phyloP scores from a whole-genome alignment of 768 basidiomycete species.

The Strobilomyces dryophilus region DNA sequence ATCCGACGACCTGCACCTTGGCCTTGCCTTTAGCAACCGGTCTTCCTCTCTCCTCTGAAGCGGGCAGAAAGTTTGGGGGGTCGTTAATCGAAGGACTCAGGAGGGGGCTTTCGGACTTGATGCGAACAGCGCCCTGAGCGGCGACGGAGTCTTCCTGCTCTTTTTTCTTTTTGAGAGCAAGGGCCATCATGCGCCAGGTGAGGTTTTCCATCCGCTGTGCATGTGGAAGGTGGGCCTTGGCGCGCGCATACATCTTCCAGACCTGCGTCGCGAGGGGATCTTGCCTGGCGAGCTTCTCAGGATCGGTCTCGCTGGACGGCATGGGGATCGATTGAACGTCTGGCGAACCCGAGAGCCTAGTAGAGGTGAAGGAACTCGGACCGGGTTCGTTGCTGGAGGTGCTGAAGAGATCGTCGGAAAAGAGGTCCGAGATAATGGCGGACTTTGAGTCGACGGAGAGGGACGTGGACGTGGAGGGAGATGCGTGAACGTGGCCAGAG shows the following conservation, averaged over 20 bases:
- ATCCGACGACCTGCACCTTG: conserved; percentile 74
- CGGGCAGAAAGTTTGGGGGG: not conserved
- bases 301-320: conserved; percentile 45
- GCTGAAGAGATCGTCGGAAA: conserved; percentile 63
- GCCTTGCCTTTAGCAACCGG: conserved; percentile 78
- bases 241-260: conserved; percentile 94
- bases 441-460: conserved; percentile 53
- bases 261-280: conserved; percentile 94
- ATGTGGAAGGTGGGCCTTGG: conserved; percentile 85
- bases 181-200: conserved; percentile 98
- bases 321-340: conserved; percentile 48
- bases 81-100: conserved; percentile 4
- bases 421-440: conserved; percentile 63
- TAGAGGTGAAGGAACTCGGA: conserved; percentile 60
- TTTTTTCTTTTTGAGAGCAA: conserved; percentile 87
- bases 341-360: conserved; percentile 64
- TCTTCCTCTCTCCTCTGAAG: conserved; percentile 59
- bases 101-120: conserved; percentile 21
- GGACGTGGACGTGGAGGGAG: conserved; percentile 43
- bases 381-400: conserved; percentile 25
- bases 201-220: conserved; percentile 97
- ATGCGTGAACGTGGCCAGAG: conserved; percentile 32
- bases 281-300: conserved; percentile 67
- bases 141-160: conserved; percentile 50
- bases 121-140: conserved; percentile 3